phyloP scores from a whole-genome alignment of 768 basidiomycete genomes.

The Harrya chromipes region DNA sequence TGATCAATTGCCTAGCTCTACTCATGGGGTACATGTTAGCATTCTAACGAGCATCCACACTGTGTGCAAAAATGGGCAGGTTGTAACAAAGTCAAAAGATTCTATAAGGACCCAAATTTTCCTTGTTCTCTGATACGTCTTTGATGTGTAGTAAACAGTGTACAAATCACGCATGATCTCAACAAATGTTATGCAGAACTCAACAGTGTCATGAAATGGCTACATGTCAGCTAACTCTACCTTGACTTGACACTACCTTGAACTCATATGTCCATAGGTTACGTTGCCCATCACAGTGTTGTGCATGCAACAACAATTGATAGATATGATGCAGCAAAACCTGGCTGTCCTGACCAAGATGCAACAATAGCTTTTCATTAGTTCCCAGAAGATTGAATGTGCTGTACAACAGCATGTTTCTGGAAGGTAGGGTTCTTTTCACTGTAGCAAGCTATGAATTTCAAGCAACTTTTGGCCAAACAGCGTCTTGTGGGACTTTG shows the following conservation, averaged over 20 bases:
- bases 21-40: constrained; percentile 24
- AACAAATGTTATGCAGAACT: constrained; percentile 43
- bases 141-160: constrained; percentile 37
- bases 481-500: constrained; percentile 26
- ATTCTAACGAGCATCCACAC: constrained; percentile 39
- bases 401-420: constrained; percentile 39
- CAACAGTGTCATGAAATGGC: constrained; percentile 38
- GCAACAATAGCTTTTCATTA: constrained; percentile 40
- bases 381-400: constrained; percentile 34
- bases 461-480: background rate
- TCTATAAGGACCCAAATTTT: constrained; percentile 32
- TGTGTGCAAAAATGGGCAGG: constrained; percentile 39
- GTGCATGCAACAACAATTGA: constrained; percentile 29
- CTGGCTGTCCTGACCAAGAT: constrained; percentile 36
- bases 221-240: constrained; percentile 37
- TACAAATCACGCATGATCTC: constrained; percentile 46
- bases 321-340: constrained; percentile 26
- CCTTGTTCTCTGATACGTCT: constrained; percentile 3
- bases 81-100: constrained; percentile 37
- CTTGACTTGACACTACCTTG: background rate
- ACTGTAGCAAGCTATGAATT: background rate
- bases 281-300: constrained; percentile 20
- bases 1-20: background rate
- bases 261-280: constrained; percentile 15
- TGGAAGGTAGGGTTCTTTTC: constrained; percentile 34